Base-by-base conservation (phyloP, 1,284 basidiomycete species). In the Fistulinella staudtii region DNA sequence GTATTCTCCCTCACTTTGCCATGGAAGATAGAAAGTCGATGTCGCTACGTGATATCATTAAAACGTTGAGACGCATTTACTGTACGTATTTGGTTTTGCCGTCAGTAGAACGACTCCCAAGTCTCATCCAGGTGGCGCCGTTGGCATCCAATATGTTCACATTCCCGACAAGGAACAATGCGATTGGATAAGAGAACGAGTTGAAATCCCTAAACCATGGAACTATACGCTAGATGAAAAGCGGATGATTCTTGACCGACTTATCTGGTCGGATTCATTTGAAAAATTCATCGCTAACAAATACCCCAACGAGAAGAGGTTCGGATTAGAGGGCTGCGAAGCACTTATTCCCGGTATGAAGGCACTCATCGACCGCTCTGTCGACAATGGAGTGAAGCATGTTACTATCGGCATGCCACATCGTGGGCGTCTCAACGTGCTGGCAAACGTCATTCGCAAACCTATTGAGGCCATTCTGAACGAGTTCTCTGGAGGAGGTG, bases 371-470 rank as follows among this genome's bases (percentile, higher is more conserved):
- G 96, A 99, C 69, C 88, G 93, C 50, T 94, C 94, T 15, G 96
- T 99, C 60, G 95, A 99, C 57, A 78, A 89, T 56, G 96, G 96
- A 42, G 86, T 97, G 58, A 93, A 94, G 69, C 85, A 92, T 61
- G 86, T 99, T 68, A 96, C 94, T 45, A 93, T 99, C 45, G 95
- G 96, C 61, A 99, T 99, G 96, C 94, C 96, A 29, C 96, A 99
- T 74, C 92, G 96, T 70, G 96, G 96, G 49, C 89, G 95, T 67
- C 80, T 99, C 52, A 99, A 99, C 64, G 93, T 99, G 31, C 80
- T 99, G 53, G 94, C 88, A 54, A 99, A 99, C 68, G 96, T 99
- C 65, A 95, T 99, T 57, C 85, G 96, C 53, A 97, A 99, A 73
- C 96, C 96, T 29, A 85, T 96, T 57, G 96, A 99, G 70, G 95